Evolutionary conservation across 2,329 filamentous ascomycete genomes (phyloP).

Genomic region (Neonectria sp.): DNA sequence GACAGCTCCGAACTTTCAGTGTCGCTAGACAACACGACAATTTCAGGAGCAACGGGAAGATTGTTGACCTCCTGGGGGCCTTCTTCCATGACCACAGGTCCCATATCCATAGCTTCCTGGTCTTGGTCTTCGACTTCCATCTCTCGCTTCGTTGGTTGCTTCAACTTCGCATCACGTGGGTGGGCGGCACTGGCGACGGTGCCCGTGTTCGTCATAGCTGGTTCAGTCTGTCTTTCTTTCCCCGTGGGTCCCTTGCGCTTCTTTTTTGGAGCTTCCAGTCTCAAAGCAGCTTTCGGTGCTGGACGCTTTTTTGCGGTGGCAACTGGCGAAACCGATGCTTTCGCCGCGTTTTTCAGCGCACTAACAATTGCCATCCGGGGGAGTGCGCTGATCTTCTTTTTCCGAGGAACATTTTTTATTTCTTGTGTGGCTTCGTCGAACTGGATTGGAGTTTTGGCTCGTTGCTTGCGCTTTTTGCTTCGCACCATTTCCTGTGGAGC

Average conservation of each 20-base stretch:
- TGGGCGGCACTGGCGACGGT: too few relatives aligned
- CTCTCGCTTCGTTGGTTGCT: background rate
- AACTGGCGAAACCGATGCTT: conserved; percentile 35
- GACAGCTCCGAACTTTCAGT: conserved; percentile 23
- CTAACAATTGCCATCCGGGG: conserved; percentile 32
- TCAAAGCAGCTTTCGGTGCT: conserved; percentile 5
- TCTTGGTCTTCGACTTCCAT: background rate
- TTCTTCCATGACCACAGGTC: background rate
- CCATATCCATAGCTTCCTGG: background rate
- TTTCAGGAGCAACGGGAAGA: background rate
- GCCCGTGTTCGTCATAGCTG: background rate
- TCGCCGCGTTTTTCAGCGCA: conserved; percentile 32
- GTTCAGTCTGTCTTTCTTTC: background rate
- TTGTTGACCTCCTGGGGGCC: background rate
- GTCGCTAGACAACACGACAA: conserved; percentile 41
- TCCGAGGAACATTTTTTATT: conserved; percentile 35
- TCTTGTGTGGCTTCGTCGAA: conserved; percentile 52
- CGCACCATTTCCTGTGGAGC: conserved; percentile 8
- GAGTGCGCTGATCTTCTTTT: conserved; percentile 11
- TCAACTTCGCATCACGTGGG: background rate
- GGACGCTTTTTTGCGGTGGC: conserved; percentile 30
- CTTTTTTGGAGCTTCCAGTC: conserved; percentile 13
- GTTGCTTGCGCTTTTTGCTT: conserved; percentile 49
- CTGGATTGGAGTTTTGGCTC: conserved; percentile 52
- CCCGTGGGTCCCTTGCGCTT: conserved; percentile 6